Evolutionary conservation across 306 rosid genomes (phyloP).

Genomic region (Astragalus glycyphyllos): DNA sequence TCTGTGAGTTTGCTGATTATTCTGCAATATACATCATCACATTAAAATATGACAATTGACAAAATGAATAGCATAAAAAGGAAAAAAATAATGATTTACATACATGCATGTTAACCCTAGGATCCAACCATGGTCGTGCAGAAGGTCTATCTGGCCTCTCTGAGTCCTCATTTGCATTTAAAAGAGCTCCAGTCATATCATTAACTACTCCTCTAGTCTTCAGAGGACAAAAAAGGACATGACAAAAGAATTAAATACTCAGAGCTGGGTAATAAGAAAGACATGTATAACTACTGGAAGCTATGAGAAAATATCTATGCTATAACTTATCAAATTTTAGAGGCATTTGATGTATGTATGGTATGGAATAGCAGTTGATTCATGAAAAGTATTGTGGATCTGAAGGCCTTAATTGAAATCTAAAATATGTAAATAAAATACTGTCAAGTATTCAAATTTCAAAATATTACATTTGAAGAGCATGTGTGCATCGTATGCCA

Average conservation of each 20-base stretch:
- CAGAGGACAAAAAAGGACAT: slow-evolving; percentile 38
- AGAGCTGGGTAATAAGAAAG: slow-evolving; percentile 1
- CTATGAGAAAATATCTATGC: slow-evolving; percentile 18
- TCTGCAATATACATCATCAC: slow-evolving; percentile 56
- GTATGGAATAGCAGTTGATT: not conserved
- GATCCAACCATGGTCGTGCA: slow-evolving; percentile 72
- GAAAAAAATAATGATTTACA: slow-evolving; percentile 43
- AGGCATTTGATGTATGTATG: not conserved
- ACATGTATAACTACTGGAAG: slow-evolving; percentile 1
- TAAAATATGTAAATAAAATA: not conserved
- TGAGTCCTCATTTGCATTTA: slow-evolving; percentile 59
- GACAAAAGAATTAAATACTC: slow-evolving; percentile 32
- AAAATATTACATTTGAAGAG: slow-evolving; percentile 10
- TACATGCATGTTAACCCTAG: slow-evolving; percentile 63
- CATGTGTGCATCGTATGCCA: slow-evolving; percentile 11
- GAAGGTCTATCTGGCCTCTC: slow-evolving; percentile 59
- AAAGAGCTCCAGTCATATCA: slow-evolving; percentile 57
- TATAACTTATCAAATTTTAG: slow-evolving; percentile 19
- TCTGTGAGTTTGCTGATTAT: slow-evolving; percentile 62
- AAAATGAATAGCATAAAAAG: not conserved
- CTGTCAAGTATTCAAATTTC: slow-evolving; percentile 28
- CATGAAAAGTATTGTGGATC: not conserved
- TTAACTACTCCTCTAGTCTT: slow-evolving; percentile 72
- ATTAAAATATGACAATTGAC: slow-evolving; percentile 38
- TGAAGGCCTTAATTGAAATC: not conserved